Conservation (phyloP, 441 rosid genomes). For the Corymbia citriodora region DNA sequence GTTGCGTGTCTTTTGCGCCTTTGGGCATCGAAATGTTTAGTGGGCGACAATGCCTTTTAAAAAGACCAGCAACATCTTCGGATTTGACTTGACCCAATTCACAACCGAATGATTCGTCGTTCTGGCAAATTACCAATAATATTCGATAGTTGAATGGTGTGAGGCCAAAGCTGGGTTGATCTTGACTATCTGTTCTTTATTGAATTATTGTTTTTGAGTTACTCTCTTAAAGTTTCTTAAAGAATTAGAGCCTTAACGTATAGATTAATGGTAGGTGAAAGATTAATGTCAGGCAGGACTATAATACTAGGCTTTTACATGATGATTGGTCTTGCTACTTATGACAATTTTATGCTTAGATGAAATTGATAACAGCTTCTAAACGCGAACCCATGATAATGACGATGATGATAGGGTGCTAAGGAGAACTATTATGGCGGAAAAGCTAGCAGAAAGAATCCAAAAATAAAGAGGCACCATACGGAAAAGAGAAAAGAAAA, state of each 20-base stretch:
- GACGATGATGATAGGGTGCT: neutral
- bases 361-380: neutral
- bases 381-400: neutral
- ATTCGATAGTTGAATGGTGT: neutral
- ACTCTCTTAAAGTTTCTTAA: neutral
- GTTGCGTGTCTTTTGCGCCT: neutral
- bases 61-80: neutral
- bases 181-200: neutral
- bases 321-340: neutral
- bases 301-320: neutral
- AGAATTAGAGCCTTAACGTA: neutral
- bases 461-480: neutral
- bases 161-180: neutral
- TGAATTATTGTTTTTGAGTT: neutral
- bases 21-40: neutral
- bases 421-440: neutral
- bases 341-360: neutral
- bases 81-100: neutral
- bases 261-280: neutral
- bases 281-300: neutral
- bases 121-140: neutral
- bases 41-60: neutral
- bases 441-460: neutral
- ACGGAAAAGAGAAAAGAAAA: neutral
- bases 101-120: neutral